phyloP scores from a whole-genome alignment of 495 filamentous ascomycete species.

The Rostrohypoxylon terebratum region DNA sequence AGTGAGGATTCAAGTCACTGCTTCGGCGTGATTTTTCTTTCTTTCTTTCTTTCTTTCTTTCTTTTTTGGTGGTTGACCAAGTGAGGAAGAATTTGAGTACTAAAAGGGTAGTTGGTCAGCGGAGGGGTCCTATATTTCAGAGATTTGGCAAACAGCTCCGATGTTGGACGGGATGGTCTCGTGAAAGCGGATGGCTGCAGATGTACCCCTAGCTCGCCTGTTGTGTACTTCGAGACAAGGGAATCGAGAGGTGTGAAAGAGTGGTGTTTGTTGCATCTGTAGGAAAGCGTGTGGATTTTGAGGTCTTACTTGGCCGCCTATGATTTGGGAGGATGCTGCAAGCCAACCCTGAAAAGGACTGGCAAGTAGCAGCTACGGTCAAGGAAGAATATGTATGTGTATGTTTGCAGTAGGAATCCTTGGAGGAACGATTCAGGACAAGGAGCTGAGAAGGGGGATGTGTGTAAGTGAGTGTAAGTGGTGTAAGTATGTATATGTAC shows the following conservation, averaged over 20 bases:
- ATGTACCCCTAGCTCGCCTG: constrained; percentile 51
- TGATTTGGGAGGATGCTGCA: constrained; percentile 49
- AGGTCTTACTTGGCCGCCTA: constrained; percentile 50
- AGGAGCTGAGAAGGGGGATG: constrained; percentile 20
- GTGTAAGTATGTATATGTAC: constrained; percentile 5
- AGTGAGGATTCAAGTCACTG: constrained; percentile 5
- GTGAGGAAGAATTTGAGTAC: constrained; percentile 22
- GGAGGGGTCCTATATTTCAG: constrained; percentile 42
- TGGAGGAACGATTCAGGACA: constrained; percentile 37
- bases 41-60: too few species aligned
- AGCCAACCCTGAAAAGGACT: constrained; percentile 50
- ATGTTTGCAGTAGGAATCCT: constrained; percentile 49
- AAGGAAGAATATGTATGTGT: constrained; percentile 37
- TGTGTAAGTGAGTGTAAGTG: not conserved
- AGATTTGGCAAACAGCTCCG: constrained; percentile 50
- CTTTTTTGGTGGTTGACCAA: constrained; percentile 15
- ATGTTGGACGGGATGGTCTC: constrained; percentile 56
- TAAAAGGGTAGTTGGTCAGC: constrained; percentile 40
- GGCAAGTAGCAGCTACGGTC: constrained; percentile 45
- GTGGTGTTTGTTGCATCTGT: constrained; percentile 46
- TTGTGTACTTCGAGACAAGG: constrained; percentile 48
- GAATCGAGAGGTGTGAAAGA: constrained; percentile 47
- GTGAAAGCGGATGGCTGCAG: constrained; percentile 57
- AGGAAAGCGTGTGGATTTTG: constrained; percentile 43
- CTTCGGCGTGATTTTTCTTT: constrained; percentile 12